phyloP scores from a whole-genome alignment of 805 yeast species.

The Zygoascus ofunaensis region DNA sequence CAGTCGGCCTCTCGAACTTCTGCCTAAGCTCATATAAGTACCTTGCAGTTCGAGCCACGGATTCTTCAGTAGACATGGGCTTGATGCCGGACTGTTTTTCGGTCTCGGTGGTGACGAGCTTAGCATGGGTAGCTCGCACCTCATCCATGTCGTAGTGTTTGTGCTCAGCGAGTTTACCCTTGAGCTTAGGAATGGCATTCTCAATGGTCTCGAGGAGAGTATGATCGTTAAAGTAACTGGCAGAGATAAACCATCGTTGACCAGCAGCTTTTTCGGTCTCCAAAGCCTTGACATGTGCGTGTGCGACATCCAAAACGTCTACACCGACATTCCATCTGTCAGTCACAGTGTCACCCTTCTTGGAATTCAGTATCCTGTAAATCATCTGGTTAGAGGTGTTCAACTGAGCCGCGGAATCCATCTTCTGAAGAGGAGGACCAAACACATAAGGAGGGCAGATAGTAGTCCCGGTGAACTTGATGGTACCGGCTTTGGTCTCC shows the following conservation, averaged over 20 bases:
- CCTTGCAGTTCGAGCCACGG: slow-evolving; percentile 7
- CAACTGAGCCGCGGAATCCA: slow-evolving; percentile 19
- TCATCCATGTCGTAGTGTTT: slow-evolving; percentile 1
- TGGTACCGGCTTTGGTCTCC: slow-evolving; percentile 20
- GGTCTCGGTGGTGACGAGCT: slow-evolving; percentile 7
- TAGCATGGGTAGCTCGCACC: background rate
- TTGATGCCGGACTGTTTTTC: slow-evolving; percentile 8
- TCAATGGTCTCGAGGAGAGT: slow-evolving; percentile 13
- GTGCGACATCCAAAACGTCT: slow-evolving; percentile 58
- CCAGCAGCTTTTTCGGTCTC: slow-evolving; percentile 25
- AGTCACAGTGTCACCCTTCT: background rate
- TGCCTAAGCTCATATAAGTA: slow-evolving; percentile 8
- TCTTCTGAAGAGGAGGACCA: slow-evolving; percentile 25
- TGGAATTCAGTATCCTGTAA: background rate
- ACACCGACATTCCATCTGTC: slow-evolving; percentile 18
- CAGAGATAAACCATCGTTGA: slow-evolving; percentile 7
- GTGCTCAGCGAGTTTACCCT: slow-evolving; percentile 4
- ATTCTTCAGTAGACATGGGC: slow-evolving; percentile 8
- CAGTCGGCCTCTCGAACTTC: too few species aligned
- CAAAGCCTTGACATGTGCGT: slow-evolving; percentile 45
- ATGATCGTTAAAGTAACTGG: slow-evolving; percentile 7
- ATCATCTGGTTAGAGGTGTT: slow-evolving; percentile 7
- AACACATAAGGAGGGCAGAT: slow-evolving; percentile 28
- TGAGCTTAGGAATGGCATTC: slow-evolving; percentile 14
- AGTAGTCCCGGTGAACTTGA: slow-evolving; percentile 20